phyloP scores from a whole-genome alignment of 2,329 filamentous ascomycete genomes.

The Stachybotrys chartarum region DNA sequence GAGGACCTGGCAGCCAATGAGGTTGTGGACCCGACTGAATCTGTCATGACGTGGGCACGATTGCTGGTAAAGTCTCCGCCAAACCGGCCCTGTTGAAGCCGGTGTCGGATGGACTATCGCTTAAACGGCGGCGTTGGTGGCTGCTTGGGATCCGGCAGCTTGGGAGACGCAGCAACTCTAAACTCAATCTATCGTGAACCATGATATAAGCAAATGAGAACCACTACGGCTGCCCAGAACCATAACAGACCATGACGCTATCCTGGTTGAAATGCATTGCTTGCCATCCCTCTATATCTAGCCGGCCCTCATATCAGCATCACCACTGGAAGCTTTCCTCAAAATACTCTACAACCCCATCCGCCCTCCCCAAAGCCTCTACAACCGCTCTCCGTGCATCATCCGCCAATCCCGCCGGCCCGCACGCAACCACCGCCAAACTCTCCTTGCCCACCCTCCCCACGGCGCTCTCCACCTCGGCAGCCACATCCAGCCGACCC shows the following conservation, averaged over 20 bases:
- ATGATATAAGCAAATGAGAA: too few species aligned
- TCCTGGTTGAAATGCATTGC: background rate
- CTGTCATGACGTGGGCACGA: too few species aligned
- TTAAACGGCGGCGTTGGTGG: too few species aligned
- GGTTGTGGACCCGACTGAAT: too few species aligned
- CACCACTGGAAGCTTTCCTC: constrained; percentile 38
- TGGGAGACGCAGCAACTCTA: too few species aligned
- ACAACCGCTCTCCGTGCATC: constrained; percentile 30
- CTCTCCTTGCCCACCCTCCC: constrained; percentile 12
- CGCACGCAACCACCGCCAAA: constrained; percentile 36
- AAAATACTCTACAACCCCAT: constrained; percentile 29
- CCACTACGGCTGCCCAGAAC: too few species aligned
- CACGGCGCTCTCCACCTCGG: constrained; percentile 20
- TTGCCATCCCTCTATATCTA: background rate
- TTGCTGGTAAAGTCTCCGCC: too few species aligned
- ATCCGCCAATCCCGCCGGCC: constrained; percentile 37
- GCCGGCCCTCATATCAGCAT: constrained; percentile 1
- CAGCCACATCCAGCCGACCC: constrained; percentile 25
- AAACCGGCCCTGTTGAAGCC: too few species aligned
- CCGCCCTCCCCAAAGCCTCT: constrained; percentile 16
- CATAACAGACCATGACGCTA: too few species aligned
- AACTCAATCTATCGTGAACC: too few species aligned
- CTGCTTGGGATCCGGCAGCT: too few species aligned
- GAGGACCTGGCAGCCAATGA: background rate
- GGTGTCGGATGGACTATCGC: too few species aligned